Conservation (phyloP, 2,329 filamentous ascomycete genomes). For the Juglanconis sp. region DNA sequence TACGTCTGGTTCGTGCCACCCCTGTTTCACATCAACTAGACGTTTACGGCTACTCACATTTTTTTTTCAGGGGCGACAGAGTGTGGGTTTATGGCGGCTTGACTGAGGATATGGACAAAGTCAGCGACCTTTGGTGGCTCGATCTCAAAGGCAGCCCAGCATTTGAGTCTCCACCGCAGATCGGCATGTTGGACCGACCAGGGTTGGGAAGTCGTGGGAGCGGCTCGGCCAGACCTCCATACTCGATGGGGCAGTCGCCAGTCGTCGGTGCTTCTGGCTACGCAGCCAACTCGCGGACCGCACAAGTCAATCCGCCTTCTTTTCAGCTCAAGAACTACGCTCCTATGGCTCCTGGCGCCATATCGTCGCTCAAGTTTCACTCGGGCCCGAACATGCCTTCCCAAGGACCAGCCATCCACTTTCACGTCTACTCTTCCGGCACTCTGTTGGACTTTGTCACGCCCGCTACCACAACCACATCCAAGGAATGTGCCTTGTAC, state of each 20-base stretch:
- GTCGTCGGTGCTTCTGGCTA: constrained; percentile 61
- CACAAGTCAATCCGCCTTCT: constrained; percentile 64
- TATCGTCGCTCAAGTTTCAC: constrained; percentile 86
- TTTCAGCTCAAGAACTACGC: constrained; percentile 70
- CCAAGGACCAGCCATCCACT: constrained; percentile 88
- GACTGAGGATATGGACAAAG: constrained; percentile 94
- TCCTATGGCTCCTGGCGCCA: constrained; percentile 81
- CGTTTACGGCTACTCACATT: constrained; percentile 13
- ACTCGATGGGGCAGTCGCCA: constrained; percentile 46
- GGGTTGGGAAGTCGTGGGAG: constrained; percentile 37
- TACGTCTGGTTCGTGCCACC: constrained; percentile 67
- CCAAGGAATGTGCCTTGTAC: constrained; percentile 85
- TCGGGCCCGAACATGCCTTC: constrained; percentile 82
- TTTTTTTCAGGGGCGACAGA: constrained; percentile 58
- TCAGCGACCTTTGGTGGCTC: constrained; percentile 94
- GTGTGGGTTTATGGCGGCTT: constrained; percentile 97
- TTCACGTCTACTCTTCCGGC: constrained; percentile 90
- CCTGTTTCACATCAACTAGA: not conserved
- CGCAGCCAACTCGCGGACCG: constrained; percentile 64
- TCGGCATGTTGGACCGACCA: constrained; percentile 50
- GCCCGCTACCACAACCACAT: constrained; percentile 80
- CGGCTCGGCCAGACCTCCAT: constrained; percentile 51
- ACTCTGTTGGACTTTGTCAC: constrained; percentile 93
- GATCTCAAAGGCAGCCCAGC: constrained; percentile 89
- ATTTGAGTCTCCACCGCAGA: constrained; percentile 67